Evolutionary conservation across 768 basidiomycete genomes (phyloP).

Genomic region (Melanogaster broomeanus): DNA sequence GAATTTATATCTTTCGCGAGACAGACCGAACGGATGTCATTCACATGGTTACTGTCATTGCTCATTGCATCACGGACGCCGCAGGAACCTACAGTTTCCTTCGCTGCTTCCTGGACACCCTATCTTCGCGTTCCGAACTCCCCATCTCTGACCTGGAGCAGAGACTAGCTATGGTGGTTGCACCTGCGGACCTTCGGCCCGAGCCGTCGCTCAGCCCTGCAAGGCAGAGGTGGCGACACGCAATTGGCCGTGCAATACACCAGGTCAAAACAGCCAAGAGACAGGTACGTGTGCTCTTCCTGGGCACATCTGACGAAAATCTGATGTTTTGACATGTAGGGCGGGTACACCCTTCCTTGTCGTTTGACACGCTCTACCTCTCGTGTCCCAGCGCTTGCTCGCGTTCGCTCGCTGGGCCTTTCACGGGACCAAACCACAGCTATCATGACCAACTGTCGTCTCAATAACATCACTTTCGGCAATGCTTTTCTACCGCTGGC

Average conservation of each 20-base stretch:
- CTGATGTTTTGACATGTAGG: slow-evolving; percentile 34
- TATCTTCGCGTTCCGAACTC: slow-evolving; percentile 20
- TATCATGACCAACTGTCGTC: slow-evolving; percentile 42
- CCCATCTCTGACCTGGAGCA: slow-evolving; percentile 32
- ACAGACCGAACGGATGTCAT: slow-evolving; percentile 35
- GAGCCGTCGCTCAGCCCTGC: slow-evolving; percentile 32
- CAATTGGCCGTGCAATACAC: slow-evolving; percentile 41
- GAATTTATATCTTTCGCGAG: slow-evolving; percentile 43
- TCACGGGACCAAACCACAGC: slow-evolving; percentile 29
- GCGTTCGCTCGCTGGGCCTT: slow-evolving; percentile 22
- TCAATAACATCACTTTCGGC: slow-evolving; percentile 49
- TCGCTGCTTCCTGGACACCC: slow-evolving; percentile 46
- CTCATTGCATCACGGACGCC: slow-evolving; percentile 56
- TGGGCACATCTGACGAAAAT: background rate
- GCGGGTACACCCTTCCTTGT: slow-evolving; percentile 57
- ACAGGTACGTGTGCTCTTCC: slow-evolving; percentile 32
- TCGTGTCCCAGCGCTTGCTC: slow-evolving; percentile 39
- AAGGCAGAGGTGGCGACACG: slow-evolving; percentile 46
- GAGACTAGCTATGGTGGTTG: slow-evolving; percentile 41
- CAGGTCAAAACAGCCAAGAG: slow-evolving; percentile 33
- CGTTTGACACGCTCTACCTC: slow-evolving; percentile 38
- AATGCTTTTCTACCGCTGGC: slow-evolving; percentile 49
- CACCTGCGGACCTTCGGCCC: slow-evolving; percentile 42
- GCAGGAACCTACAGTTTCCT: slow-evolving; percentile 42
- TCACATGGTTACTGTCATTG: slow-evolving; percentile 45